phyloP scores from a whole-genome alignment of 2,329 filamentous ascomycete species.

The Xylaria sp. region DNA sequence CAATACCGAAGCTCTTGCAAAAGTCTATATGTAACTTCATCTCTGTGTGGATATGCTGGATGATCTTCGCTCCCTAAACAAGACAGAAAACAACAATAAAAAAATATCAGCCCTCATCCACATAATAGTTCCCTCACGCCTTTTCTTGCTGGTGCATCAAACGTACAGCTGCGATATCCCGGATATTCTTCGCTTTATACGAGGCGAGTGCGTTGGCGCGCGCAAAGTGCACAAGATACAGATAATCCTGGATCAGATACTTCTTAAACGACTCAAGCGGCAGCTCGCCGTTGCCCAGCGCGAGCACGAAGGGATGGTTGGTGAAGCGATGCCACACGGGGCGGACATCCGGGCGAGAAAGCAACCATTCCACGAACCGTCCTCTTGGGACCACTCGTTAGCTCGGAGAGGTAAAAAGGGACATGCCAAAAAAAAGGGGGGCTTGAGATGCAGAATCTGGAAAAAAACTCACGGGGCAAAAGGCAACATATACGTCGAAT shows the following conservation, averaged over 20 bases:
- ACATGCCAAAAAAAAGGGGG: neutral
- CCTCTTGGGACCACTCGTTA: constrained; percentile 60
- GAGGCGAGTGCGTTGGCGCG: constrained; percentile 85
- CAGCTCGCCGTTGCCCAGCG: constrained; percentile 79
- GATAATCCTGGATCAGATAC: constrained; percentile 92
- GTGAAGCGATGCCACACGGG: constrained; percentile 79
- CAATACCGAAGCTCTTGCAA: constrained; percentile 83
- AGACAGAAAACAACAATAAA: neutral
- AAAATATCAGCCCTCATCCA: neutral
- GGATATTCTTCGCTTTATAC: constrained; percentile 82
- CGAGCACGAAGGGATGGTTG: constrained; percentile 83
- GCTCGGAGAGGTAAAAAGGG: neutral
- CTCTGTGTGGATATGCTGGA: constrained; percentile 81
- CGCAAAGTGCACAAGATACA: constrained; percentile 91
- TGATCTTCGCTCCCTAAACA: constrained; percentile 71
- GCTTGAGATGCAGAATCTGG: neutral
- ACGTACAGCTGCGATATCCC: constrained; percentile 76
- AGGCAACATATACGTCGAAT: constrained; percentile 74
- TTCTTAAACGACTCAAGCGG: constrained; percentile 82
- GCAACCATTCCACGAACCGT: constrained; percentile 84
- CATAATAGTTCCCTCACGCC: no score
- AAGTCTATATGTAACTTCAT: constrained; percentile 85
- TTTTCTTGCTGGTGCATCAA: constrained; percentile 61
- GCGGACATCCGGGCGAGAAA: constrained; percentile 79
- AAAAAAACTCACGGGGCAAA: constrained; percentile 68